Conservation (phyloP, 495 filamentous ascomycete species). For the Glarea lozoyensis region DNA sequence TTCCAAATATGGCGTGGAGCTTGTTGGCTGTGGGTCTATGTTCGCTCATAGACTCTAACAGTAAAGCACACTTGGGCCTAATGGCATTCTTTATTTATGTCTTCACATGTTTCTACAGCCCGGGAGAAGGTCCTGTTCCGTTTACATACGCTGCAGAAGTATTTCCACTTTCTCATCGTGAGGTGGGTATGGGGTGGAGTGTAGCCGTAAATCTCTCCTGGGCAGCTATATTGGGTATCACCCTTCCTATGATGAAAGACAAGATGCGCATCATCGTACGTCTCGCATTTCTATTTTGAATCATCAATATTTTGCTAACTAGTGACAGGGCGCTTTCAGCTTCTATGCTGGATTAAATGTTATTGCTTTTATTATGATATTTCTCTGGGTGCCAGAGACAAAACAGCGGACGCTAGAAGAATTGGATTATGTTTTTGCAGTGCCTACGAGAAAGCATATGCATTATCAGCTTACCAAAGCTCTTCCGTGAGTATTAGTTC, state of each 20-base stretch:
- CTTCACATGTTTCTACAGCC: slow-evolving; percentile 65
- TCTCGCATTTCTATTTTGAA: neutral
- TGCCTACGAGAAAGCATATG: slow-evolving; percentile 53
- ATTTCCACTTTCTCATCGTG: slow-evolving; percentile 64
- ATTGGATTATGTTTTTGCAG: slow-evolving; percentile 74
- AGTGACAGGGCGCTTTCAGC: slow-evolving; percentile 42
- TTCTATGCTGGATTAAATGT: slow-evolving; percentile 57
- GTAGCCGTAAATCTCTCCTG: slow-evolving; percentile 62
- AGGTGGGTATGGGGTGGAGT: slow-evolving; percentile 66
- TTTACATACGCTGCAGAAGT: slow-evolving; percentile 77
- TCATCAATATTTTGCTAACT: neutral
- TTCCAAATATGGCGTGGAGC: slow-evolving; percentile 78
- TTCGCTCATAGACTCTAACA: slow-evolving; percentile 50
- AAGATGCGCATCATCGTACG: slow-evolving; percentile 27
- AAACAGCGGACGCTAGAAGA: slow-evolving; percentile 66
- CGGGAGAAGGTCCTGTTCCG: slow-evolving; percentile 75
- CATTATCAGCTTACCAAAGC: slow-evolving; percentile 52
- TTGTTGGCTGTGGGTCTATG: slow-evolving; percentile 63
- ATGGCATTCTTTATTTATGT: slow-evolving; percentile 66
- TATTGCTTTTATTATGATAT: slow-evolving; percentile 55
- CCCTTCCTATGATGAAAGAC: slow-evolving; percentile 55
- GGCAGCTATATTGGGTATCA: slow-evolving; percentile 55
- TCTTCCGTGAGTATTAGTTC: slow-evolving; percentile 28
- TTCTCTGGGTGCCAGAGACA: slow-evolving; percentile 58
- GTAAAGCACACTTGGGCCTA: slow-evolving; percentile 45